Base-by-base conservation (phyloP, 2,329 filamentous ascomycete species). In the Colletotrichum camelliae region DNA sequence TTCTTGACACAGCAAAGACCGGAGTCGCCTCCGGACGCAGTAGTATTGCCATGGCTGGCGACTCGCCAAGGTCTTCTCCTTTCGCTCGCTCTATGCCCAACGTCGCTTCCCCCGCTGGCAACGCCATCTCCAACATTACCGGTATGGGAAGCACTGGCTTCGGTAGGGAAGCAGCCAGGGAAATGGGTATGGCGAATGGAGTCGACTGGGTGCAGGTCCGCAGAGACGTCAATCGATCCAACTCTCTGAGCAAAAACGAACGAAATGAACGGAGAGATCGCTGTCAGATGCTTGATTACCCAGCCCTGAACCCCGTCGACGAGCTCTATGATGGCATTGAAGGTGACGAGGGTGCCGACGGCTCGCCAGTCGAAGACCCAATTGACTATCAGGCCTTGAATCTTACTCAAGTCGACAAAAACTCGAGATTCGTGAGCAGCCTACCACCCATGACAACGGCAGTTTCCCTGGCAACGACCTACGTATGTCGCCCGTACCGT, bases 131-230 rank as follows among this genome's bases (percentile, higher is more conserved):
- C 4, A 78, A 78, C 12, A 64, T 80, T 43, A 76, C 81, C 4
- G 83, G 83, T 9, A 82, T 85, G 77, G 84, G 85, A 57, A 84
- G 79, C 60, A 78, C 81, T 13, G 82, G 82, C 31, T 79, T 84
- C 73, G 85, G 81, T 70, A 87, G 88, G 61, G 91, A 92, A 77
- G 86, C 89, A 6, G 90, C 92, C 16, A 90, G 91, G 72, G 95
- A 97, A 21, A 94, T 94, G 90, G 95, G 94, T 3, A 84, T 94
- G 8, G 90, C 87, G 48, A 79, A 86, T 24, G 87, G 86, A 2
- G 90, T 94, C 16, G 96, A 98, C 83, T 99, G 97, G 96, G 96
- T 99, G n/a, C 96, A 98, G 83, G 96, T 98, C 27, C 94, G 97
- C 43, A 92, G 97, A 61, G 97, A 99, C 84, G 94, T 99, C 62